These are phyloP conservation scores for Astrocystis sublimbata DNA, from an alignment of 495 filamentous ascomycete species.

Conservation along the genomic window DNA sequence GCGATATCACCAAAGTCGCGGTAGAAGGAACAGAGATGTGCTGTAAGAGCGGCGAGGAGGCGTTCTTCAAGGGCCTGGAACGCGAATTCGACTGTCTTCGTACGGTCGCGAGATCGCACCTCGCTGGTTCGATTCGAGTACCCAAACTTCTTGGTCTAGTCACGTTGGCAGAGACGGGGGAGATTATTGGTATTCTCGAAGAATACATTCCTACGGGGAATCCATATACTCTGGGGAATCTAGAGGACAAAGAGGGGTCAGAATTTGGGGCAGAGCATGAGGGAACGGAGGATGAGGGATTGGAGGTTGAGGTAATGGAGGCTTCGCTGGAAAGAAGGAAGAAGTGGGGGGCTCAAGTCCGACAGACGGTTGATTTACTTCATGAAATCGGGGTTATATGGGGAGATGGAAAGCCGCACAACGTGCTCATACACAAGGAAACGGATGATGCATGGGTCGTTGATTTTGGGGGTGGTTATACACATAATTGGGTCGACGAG, in stretches of 20 bases:
- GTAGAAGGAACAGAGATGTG: too few relatives aligned
- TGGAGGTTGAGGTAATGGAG: conserved; percentile 16
- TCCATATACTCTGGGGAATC: too few relatives aligned
- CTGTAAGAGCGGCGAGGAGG: too few relatives aligned
- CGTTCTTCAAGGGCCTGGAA: too few relatives aligned
- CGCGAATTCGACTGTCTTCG: too few relatives aligned
- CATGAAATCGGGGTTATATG: conserved; percentile 6
- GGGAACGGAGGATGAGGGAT: too few relatives aligned
- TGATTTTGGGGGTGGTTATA: conserved; percentile 4
- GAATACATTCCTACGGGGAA: conserved; percentile 16
- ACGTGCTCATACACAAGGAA: conserved; percentile 16
- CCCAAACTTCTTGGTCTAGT: conserved; percentile 17
- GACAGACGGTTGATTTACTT: conserved; percentile 8
- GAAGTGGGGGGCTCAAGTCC: too few relatives aligned
- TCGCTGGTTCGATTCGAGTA: conserved; percentile 21
- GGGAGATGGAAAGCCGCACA: conserved; percentile 14
- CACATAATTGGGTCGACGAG: conserved; percentile 1
- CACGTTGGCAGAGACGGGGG: conserved; percentile 1
- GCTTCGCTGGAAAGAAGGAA: conserved; percentile 4
- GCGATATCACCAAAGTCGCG: too few relatives aligned
- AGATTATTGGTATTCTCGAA: conserved; percentile 15
- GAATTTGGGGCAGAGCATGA: conserved; percentile 9
- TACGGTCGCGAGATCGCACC: too few relatives aligned
- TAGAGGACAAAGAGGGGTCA: too few relatives aligned
- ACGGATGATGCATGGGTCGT: conserved; percentile 15